Evolutionary conservation across 1,284 basidiomycete species (phyloP), one percentile per base, ranked within the genome.

Genomic region (Polyporus tsugae): DNA sequence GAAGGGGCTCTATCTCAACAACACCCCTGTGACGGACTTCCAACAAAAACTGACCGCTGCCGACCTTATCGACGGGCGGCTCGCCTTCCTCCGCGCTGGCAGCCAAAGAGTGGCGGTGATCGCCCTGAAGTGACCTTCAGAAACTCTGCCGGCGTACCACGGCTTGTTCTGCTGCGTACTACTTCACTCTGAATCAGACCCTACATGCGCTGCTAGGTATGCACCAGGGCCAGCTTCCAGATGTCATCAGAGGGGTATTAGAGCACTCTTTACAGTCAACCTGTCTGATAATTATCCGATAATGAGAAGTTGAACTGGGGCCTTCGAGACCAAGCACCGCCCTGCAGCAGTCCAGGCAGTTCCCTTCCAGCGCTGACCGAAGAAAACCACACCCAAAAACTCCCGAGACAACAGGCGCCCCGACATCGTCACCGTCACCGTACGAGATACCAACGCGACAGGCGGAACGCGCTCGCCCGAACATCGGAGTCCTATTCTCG

Each of bases 101-200:
- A 95, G 91, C 79, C 89, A 91, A 70, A 92, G 91, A 63, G 83
- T 91, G 67, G 79, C 90, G n/a, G 84, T 96, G 59, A 77, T 95
- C 6, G 87, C 65, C 6, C 46, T 76, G 39, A 67, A 49, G 25
- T 65, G 63, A 61, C 52, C 6, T 25, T 15, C 25, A 4, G 15
- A 13, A 19, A n/a, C 53, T 29, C 15, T 55, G 33, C 33, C 6
- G 15, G 29, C 33, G 53, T 11, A 10, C 29, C 53, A 55, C 33
- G 29, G 29, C 6, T 55, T 17, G 19, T 22, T 29, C 53, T 33
- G 53, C 33, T 15, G 53, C 22, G 11, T 7, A 4, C 46, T 7
- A 4, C 46, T 49, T 22, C 22, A 3, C 9, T 13, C 46, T 25
- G 46, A 49, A 22, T 25, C 22, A 25, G 22, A 13, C 46, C 17